A percentile compares a stretch with the other conserved stretches of the same genome.
phyloP scores from a whole-genome alignment of 2,329 filamentous ascomycete species.

The Alternaria hordeiaustralica region DNA sequence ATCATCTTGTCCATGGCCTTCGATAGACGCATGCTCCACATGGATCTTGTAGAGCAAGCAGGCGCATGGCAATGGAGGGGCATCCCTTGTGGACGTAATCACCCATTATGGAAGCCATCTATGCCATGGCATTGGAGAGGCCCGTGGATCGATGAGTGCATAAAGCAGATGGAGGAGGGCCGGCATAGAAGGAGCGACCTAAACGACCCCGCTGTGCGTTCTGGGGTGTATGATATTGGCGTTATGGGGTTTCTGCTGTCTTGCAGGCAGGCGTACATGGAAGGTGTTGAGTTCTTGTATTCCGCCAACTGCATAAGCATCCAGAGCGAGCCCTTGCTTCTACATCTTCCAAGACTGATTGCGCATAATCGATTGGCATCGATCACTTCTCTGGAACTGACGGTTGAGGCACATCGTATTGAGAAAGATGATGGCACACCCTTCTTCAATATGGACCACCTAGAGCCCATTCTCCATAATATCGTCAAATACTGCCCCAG shows the following conservation, averaged over 20 bases:
- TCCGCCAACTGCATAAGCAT: slow-evolving; percentile 12
- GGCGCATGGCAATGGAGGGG: slow-evolving; percentile 11
- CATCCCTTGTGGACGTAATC: not conserved
- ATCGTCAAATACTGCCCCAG: slow-evolving; percentile 5
- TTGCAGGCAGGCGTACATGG: slow-evolving; percentile 15
- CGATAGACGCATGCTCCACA: slow-evolving; percentile 4
- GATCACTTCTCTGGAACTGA: slow-evolving; percentile 9
- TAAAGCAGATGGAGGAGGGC: not conserved
- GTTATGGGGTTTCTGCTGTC: slow-evolving; percentile 17
- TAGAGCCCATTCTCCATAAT: slow-evolving; percentile 14
- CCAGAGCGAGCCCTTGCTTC: slow-evolving; percentile 11
- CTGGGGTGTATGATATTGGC: not conserved
- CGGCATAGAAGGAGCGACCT: not conserved
- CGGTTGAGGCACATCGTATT: not conserved
- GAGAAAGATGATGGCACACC: not conserved
- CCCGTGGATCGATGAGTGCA: not conserved
- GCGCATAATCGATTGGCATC: slow-evolving; percentile 5
- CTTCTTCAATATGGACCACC: not conserved
- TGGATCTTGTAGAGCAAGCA: slow-evolving; percentile 3
- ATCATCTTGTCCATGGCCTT: slow-evolving; percentile 8
- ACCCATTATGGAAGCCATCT: not conserved
- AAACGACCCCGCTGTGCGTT: not conserved
- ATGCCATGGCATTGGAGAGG: not conserved
- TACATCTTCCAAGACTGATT: slow-evolving; percentile 13
- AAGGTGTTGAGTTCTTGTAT: slow-evolving; percentile 19